Evolutionary conservation across 257 asterid species (phyloP), one percentile per base, ranked within the genome.

Genomic region (Przewalskia tangutica): DNA sequence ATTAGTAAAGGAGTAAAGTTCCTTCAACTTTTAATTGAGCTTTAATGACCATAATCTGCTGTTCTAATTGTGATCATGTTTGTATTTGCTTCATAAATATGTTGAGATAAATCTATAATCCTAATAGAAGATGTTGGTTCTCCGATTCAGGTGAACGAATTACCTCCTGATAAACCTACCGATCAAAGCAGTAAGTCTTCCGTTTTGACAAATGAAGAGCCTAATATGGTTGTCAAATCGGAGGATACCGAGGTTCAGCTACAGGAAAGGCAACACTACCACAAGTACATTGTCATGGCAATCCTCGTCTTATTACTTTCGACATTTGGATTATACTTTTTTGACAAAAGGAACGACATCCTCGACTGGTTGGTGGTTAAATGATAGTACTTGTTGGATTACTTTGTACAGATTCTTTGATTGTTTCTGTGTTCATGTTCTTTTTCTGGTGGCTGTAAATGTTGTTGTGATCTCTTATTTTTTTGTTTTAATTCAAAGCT

Each of bases 141-240:
- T 77, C 66, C 8, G 60, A 75, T 73, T 73, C 42, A 92, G 96
- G 95, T 83, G 78, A 89, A 91, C 62, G 82, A 92, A 73, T 82
- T 85, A 81, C 38, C 79, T 2, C 70, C 51, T 44, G 18, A 66
- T 71, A 80, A 84, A 73, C 13, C 87, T 16, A 46, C 82, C 2
- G 83, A 70, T 59, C 84, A 83, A 64, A 70, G 78, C 51, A 89
- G 66, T 1, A 32, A 85, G 58, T 75, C 83, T 56, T 83, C 86
- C n/a, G 8, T 36, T 62, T 66, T 86, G 12, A 60, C 81, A 80
- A 82, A 81, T 7, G 62, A 83, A 10, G 65, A 13, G 55, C 56
- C 84, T 34, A 77, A 54, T 85, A 60, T 81, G 44, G 84, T 67
- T 81, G 59, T 13, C 16, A 48, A 81, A 81, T 64, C 53, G 59